Conservation (phyloP, 2,329 filamentous ascomycete species). For the Claviceps capensis region DNA sequence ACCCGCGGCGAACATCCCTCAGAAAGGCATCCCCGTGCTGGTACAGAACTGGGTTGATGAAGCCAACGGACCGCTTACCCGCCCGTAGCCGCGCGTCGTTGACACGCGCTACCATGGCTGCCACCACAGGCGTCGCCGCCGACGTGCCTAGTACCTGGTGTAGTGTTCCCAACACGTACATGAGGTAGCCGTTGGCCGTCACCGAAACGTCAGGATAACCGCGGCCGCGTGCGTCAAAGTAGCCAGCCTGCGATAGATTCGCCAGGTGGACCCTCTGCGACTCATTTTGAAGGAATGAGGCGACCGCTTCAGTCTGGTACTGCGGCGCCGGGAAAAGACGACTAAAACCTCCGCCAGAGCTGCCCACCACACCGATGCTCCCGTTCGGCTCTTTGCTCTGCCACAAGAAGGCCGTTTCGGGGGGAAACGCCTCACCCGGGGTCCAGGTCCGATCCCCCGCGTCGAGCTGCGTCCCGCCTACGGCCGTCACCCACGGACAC, state of each 20-base stretch:
- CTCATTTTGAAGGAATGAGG: constrained; percentile 26
- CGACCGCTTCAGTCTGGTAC: constrained; percentile 32
- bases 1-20: constrained; percentile 14
- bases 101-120: constrained; percentile 46
- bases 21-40: constrained; percentile 16
- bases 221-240: constrained; percentile 34
- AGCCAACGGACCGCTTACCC: constrained; percentile 39
- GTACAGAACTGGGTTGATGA: constrained; percentile 50
- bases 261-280: constrained; percentile 13
- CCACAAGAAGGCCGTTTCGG: neutral
- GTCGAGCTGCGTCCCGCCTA: constrained; percentile 38
- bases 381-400: constrained; percentile 18
- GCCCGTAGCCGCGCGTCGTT: constrained; percentile 46
- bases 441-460: constrained; percentile 7
- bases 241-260: constrained; percentile 18
- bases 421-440: neutral
- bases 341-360: constrained; percentile 39
- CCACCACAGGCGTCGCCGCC: constrained; percentile 48
- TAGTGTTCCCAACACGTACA: constrained; percentile 16
- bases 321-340: constrained; percentile 27
- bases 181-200: constrained; percentile 25
- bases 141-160: constrained; percentile 21
- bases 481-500: constrained; percentile 48
- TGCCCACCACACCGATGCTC: constrained; percentile 32
- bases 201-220: constrained; percentile 49